A percentile compares a stretch with the other conserved stretches of the same genome.
Conservation (phyloP, 805 yeast species). For the Saturnispora silvae region DNA sequence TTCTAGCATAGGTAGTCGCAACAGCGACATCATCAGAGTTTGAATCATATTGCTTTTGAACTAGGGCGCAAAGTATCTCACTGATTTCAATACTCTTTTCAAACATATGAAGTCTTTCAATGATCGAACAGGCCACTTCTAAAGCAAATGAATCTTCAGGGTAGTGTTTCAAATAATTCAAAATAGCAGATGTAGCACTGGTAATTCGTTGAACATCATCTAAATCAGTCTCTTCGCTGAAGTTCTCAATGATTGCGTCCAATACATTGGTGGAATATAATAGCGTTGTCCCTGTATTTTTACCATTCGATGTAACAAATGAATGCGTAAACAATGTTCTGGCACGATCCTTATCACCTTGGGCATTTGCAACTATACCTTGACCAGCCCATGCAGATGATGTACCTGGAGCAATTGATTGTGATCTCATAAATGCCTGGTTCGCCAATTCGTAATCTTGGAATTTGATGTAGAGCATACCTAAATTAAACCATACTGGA, state of each 20-base stretch:
- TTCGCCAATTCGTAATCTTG: conserved; percentile 66
- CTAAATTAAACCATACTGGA: conserved; percentile 71
- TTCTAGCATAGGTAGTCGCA: conserved; percentile 41
- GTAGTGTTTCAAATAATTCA: conserved; percentile 48
- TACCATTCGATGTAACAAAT: conserved; percentile 64
- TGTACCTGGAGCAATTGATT: conserved; percentile 70
- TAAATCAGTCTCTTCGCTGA: conserved; percentile 39
- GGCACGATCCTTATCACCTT: conserved; percentile 43
- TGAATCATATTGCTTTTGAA: conserved; percentile 21
- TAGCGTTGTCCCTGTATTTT: conserved; percentile 56
- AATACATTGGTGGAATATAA: conserved; percentile 57
- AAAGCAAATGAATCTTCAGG: conserved; percentile 53
- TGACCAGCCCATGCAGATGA: conserved; percentile 78
- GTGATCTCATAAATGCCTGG: conserved; percentile 62
- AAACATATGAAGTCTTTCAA: conserved; percentile 65
- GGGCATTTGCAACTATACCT: conserved; percentile 49
- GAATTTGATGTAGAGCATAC: conserved; percentile 57
- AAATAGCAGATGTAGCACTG: conserved; percentile 57
- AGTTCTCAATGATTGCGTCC: conserved; percentile 31
- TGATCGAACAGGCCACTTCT: conserved; percentile 39
- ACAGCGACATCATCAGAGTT: conserved; percentile 16
- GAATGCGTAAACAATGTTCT: conserved; percentile 64
- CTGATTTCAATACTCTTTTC: conserved; percentile 42
- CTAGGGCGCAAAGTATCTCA: conserved; percentile 31
- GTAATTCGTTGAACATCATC: conserved; percentile 55